These are phyloP conservation scores for Aspergillus sclerotialis DNA, from an alignment of 2,329 filamentous ascomycete species.

Conservation along the genomic window DNA sequence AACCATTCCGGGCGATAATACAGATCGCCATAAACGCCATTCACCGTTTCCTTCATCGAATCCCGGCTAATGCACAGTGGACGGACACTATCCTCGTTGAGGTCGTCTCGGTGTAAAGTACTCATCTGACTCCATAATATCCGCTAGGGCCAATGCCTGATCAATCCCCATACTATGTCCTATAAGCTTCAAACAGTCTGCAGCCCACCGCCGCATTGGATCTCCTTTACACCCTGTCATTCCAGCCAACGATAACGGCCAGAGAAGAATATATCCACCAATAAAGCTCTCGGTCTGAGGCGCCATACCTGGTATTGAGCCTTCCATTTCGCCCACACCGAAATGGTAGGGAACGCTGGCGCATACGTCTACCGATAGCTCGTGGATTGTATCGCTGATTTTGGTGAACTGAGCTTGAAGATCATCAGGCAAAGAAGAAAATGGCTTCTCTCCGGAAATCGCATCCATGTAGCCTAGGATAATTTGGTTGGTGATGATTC, in stretches of 20 bases:
- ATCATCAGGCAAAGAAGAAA: constrained; percentile 18
- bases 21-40: too few species aligned
- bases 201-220: constrained; percentile 24
- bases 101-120: constrained; percentile 19
- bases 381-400: constrained; percentile 18
- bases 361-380: constrained; percentile 30
- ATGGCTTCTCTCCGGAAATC: constrained; percentile 15
- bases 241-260: constrained; percentile 31
- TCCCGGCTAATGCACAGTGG: too few species aligned
- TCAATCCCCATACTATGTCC: constrained; percentile 31
- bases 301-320: constrained; percentile 3
- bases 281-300: constrained; percentile 21
- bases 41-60: too few species aligned
- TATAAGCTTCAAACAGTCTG: constrained; percentile 25
- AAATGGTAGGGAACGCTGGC: constrained; percentile 31
- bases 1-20: too few species aligned
- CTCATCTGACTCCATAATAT: constrained; percentile 22
- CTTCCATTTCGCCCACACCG: constrained; percentile 14
- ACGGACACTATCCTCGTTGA: too few species aligned
- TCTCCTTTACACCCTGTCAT: constrained; percentile 21
- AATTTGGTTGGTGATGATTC: constrained; percentile 48
- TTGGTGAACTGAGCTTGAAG: constrained; percentile 23
- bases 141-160: constrained; percentile 29
- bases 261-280: constrained; percentile 28
- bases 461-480: constrained; percentile 30